phyloP scores from a whole-genome alignment of 352 stramenopile species.

The Stramenopiles sp. region DNA sequence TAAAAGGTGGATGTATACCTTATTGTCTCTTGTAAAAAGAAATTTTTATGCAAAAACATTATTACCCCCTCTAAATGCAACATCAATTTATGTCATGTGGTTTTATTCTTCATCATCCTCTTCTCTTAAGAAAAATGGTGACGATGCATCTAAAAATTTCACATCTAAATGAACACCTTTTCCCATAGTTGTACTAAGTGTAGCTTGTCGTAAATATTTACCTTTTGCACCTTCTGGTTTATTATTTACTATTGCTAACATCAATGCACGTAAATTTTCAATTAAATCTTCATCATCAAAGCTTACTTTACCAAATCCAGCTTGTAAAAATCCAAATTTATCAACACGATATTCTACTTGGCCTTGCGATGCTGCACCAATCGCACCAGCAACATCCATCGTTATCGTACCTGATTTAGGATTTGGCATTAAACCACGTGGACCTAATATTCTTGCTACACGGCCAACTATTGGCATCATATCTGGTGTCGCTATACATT shows the following conservation, averaged over 20 bases:
- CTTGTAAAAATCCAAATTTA: conserved; percentile 68
- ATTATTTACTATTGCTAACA: conserved; percentile 59
- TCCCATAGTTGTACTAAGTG: conserved; percentile 23
- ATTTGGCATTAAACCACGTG: conserved; percentile 90
- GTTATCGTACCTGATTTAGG: conserved; percentile 88
- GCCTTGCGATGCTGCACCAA: conserved; percentile 23
- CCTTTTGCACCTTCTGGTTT: conserved; percentile 75
- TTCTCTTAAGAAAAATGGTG: conserved; percentile 31
- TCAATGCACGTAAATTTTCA: conserved; percentile 70
- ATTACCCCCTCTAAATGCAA: too few relatives aligned
- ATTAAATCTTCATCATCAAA: conserved; percentile 63
- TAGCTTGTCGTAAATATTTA: conserved; percentile 64
- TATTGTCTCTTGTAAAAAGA: too few relatives aligned
- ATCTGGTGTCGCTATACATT: conserved; percentile 61
- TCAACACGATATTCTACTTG: conserved; percentile 64
- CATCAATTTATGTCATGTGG: too few relatives aligned
- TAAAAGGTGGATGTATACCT: too few relatives aligned
- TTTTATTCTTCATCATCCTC: conserved; percentile 6
- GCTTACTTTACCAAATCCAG: conserved; percentile 57
- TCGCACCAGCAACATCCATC: conserved; percentile 45
- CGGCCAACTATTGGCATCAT: conserved; percentile 74
- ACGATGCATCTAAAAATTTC: conserved; percentile 17
- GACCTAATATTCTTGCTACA: conserved; percentile 75
- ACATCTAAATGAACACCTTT: conserved; percentile 23
- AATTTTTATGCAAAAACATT: too few relatives aligned